Evolutionary conservation across 139 green algal species (phyloP).

Genomic region (Chlamydomonas applanata): DNA sequence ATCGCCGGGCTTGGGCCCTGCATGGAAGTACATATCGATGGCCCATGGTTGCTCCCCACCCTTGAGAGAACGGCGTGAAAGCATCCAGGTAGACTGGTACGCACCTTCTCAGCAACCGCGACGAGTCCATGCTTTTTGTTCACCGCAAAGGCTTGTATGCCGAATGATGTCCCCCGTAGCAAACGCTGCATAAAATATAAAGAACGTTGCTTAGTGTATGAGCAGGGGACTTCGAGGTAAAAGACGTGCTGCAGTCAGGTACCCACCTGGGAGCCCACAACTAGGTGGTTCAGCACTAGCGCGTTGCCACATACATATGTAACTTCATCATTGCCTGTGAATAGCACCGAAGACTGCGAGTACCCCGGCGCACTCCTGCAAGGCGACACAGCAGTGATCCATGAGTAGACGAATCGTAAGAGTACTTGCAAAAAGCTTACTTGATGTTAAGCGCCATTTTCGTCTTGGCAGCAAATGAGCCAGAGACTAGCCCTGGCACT

Average conservation of each 20-base stretch:
- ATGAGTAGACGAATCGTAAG: no score
- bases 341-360: background rate
- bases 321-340: conserved; percentile 13
- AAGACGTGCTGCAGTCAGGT: no score
- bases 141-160: conserved; percentile 24
- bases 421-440: no score
- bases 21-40: no score
- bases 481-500: no score
- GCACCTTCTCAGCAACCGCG: conserved; percentile 28
- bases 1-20: conserved; percentile 22
- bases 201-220: background rate
- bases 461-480: no score
- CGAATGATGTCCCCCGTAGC: conserved; percentile 14
- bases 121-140: conserved; percentile 16
- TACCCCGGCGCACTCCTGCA: no score
- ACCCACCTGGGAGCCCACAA: conserved; percentile 8
- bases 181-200: conserved; percentile 11
- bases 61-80: no score
- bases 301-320: conserved; percentile 32
- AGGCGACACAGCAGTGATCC: no score
- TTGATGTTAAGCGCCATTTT: no score
- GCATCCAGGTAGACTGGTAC: background rate
- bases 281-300: conserved; percentile 14
- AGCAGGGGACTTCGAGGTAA: no score
- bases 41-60: no score